phyloP scores from a whole-genome alignment of 2,329 filamentous ascomycete genomes.

The Aspergillus eucalypticola region DNA sequence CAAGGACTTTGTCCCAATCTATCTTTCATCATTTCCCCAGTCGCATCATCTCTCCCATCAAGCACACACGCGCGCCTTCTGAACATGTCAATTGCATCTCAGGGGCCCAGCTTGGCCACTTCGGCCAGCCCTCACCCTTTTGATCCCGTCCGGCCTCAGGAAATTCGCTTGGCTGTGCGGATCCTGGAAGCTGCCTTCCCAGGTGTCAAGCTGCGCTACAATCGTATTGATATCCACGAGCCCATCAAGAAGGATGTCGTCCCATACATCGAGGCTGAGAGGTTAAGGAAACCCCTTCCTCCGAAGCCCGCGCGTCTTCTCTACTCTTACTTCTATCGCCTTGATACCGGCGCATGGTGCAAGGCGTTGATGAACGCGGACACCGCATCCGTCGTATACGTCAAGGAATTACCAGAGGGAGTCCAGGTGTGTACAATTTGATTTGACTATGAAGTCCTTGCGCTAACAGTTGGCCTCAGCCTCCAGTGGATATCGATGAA shows the following conservation, averaged over 20 bases:
- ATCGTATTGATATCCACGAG: constrained; percentile 66
- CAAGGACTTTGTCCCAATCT: neutral
- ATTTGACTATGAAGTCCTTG: constrained; percentile 29
- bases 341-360: constrained; percentile 45
- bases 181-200: constrained; percentile 40
- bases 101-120: constrained; percentile 16
- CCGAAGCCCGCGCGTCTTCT: constrained; percentile 53
- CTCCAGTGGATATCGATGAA: constrained; percentile 61
- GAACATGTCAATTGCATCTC: constrained; percentile 18
- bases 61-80: neutral
- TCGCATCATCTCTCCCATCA: neutral
- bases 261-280: constrained; percentile 64
- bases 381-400: constrained; percentile 35
- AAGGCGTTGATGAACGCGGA: constrained; percentile 45
- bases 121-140: constrained; percentile 36
- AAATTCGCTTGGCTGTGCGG: constrained; percentile 39
- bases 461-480: constrained; percentile 55
- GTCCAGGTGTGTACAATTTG: constrained; percentile 41
- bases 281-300: constrained; percentile 51
- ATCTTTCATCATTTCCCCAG: neutral
- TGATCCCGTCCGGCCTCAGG: constrained; percentile 39
- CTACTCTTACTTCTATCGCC: constrained; percentile 53
- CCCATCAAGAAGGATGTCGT: constrained; percentile 61
- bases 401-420: constrained; percentile 48
- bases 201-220: constrained; percentile 53